Evolutionary conservation across 148 eudicot species (phyloP).

Genomic region (Pharnaceum exiguum): DNA sequence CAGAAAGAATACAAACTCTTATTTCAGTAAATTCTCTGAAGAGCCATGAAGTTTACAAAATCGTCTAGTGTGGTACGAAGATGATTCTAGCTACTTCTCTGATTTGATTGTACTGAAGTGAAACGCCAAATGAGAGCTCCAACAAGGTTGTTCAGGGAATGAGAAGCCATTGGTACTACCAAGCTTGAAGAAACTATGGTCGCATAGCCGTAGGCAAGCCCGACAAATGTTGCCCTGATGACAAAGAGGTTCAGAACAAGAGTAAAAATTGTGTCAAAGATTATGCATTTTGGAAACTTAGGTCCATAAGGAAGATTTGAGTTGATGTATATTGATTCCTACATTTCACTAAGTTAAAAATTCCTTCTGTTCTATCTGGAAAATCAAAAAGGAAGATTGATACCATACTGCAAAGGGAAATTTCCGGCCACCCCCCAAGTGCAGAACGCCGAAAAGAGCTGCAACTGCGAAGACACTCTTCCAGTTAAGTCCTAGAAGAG

Average conservation of each 20-base stretch:
- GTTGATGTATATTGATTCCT: no score
- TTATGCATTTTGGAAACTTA: neutral
- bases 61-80: no score
- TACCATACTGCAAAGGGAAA: constrained; percentile 85
- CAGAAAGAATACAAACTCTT: no score
- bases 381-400: neutral
- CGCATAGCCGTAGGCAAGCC: constrained; percentile 72
- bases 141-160: constrained; percentile 71
- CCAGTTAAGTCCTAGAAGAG: constrained; percentile 69
- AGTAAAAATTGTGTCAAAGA: neutral
- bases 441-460: constrained; percentile 68
- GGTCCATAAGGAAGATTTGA: neutral
- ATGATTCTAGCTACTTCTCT: constrained; percentile 12
- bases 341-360: neutral
- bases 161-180: constrained; percentile 83
- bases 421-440: constrained; percentile 84
- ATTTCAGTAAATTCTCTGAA: no score
- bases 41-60: no score
- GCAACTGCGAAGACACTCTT: constrained; percentile 55
- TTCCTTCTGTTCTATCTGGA: neutral
- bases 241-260: neutral
- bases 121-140: constrained; percentile 84
- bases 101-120: constrained; percentile 38
- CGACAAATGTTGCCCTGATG: constrained; percentile 85
- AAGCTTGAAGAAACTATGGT: constrained; percentile 67